Evolutionary conservation across 768 basidiomycete species (phyloP), one percentile per base, ranked within the genome.

Genomic region (Podaxis sp.): DNA sequence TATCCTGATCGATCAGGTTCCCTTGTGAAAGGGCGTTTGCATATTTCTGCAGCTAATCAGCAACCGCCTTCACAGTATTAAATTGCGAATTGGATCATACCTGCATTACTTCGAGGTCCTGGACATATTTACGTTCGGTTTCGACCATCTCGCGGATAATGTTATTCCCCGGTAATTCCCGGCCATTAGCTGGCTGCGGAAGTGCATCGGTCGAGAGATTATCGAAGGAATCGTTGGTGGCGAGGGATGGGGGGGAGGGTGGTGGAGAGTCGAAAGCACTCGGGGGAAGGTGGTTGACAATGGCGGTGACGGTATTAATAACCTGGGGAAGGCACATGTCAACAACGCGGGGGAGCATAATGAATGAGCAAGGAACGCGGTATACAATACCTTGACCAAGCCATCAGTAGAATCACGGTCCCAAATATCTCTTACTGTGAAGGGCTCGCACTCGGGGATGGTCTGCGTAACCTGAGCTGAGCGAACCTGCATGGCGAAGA

Each of bases 81-180:
- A 21, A 52, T 58, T 59, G 21, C 48, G 62, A 14, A 54, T 62
- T 51, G 67, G 61, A 32, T 70, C 87, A 68, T 65, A 93, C 95
- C 84, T 96, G 95, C 82, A 98, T 91, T 68, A 94, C 87, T 72
- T 97, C 95, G 64, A 99, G 79, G 75, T 98, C 97, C 73, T 93
- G 90, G 4, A 98, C 96, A 72, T 93, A 98, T 76, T 94, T 94
- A 66, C 93, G 87, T 73, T 99, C 97, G 0, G 94, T 98, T 73
- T 93, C 91, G 51, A 98, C 84, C 66, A 98, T 86, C 74, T 99
- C 97, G 68, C 84, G 83, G 62, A 95, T 83, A 62, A 90, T 89
- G 64, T 90, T 89, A 71, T 85, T 86, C 57, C 91, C 80, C 21
- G 87, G 86, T 1, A 82, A 77, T 63, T 91, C 87, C 59, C 83